Base-by-base conservation (phyloP, 2,329 filamentous ascomycete species). In the Colletotrichum chrysophilum region DNA sequence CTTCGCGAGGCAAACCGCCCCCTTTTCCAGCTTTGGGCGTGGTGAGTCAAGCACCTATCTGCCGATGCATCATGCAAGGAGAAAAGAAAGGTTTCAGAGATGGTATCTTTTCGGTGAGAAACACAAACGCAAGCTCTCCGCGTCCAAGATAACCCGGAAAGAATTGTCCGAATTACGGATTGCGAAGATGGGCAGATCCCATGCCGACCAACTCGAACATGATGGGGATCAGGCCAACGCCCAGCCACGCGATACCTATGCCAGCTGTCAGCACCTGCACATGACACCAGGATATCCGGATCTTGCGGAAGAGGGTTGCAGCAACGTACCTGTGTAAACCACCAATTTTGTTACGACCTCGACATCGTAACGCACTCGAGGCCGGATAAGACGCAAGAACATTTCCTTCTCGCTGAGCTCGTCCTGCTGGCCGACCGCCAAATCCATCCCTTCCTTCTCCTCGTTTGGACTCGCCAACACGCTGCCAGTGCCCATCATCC, bases 311-410 rank as follows among this genome's bases (percentile, higher is more conserved):
- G 21, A 80, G 77, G 38, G 67, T 21, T 21, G 21, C 16, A 36
- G 8, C 10, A 21, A 76, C 92, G 84, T 86, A 95, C 96, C 97
- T 75, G 94, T 91, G 86, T 99, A 99, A 28, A 99, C 95, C 80
- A 99, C 94, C 76, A 99, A 85, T 86, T 98, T 98, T 7, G 97
- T 98, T 48, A 99, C 94, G 52, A 99, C 96, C 85, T 99, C 97
- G n/a, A 98, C 96, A 85, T 99, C 97, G 82, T 98, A 99, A 79
- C 96, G 90, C 75, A 98, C 96, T 79, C 97, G 92, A 65, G 97
- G 96, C 85, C 94, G 95, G 77, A 96, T 93, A 71, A 98, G 89
- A 82, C 90, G 92, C 60, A 93, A 94, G 84, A 98, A 98, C 83
- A 98, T 93, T 82, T 97, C 94, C 79, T 89, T 90, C 83, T 96